phyloP scores from a whole-genome alignment of 2,329 filamentous ascomycete species.

The Colletotrichum coccodes region DNA sequence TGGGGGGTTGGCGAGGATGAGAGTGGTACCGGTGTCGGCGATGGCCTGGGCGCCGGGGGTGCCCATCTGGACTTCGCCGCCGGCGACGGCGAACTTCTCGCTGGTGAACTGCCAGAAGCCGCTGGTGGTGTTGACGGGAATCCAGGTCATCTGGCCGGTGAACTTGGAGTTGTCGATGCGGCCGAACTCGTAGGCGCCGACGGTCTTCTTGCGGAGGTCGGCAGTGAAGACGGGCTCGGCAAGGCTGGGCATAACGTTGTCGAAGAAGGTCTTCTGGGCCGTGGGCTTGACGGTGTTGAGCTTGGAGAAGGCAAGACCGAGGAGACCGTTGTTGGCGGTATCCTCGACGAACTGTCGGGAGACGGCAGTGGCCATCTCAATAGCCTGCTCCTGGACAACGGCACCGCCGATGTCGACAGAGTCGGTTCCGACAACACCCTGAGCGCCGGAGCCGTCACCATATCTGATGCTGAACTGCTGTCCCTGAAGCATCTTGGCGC shows the following conservation, averaged over 20 bases:
- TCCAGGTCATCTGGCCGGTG: constrained; percentile 69
- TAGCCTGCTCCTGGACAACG: constrained; percentile 68
- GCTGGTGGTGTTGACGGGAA: constrained; percentile 66
- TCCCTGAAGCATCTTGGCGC: constrained; percentile 48
- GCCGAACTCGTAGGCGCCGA: constrained; percentile 80
- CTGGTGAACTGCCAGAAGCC: constrained; percentile 79
- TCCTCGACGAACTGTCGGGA: constrained; percentile 68
- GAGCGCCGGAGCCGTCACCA: constrained; percentile 72
- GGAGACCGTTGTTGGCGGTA: constrained; percentile 72
- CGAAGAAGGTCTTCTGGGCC: constrained; percentile 78
- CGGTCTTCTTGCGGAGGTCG: constrained; percentile 67
- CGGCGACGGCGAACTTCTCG: constrained; percentile 64
- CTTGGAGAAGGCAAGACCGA: constrained; percentile 73
- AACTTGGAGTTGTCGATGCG: constrained; percentile 73
- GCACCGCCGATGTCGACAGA: constrained; percentile 74
- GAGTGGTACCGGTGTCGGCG: constrained; percentile 70
- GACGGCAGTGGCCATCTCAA: constrained; percentile 72
- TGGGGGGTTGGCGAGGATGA: constrained; percentile 67
- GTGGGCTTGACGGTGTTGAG: constrained; percentile 73
- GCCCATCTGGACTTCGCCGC: constrained; percentile 46
- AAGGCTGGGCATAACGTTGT: constrained; percentile 71
- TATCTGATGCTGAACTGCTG: constrained; percentile 73
- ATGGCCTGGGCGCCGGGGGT: constrained; percentile 56
- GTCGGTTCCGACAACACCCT: constrained; percentile 75
- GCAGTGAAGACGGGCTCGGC: constrained; percentile 77